A percentile compares a stretch with the other conserved stretches of the same genome.
phyloP scores from a whole-genome alignment of 2,329 filamentous ascomycete species.

The Peltaster fructicola region DNA sequence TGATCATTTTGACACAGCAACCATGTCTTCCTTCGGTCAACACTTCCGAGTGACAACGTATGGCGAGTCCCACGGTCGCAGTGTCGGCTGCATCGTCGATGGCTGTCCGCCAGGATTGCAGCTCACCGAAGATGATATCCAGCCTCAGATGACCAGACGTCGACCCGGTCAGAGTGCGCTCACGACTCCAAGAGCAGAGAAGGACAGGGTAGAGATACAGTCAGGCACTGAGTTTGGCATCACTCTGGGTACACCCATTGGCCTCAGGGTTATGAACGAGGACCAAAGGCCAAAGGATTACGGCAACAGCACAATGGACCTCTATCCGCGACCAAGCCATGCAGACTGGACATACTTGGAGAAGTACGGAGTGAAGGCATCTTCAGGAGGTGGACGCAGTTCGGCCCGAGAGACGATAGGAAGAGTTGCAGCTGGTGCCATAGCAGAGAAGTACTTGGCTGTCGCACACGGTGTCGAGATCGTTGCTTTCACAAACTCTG shows the following conservation, averaged over 20 bases:
- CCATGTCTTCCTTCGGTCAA: constrained; percentile 76
- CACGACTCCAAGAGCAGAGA: constrained; percentile 83
- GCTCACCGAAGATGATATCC: constrained; percentile 58
- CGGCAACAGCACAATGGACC: constrained; percentile 72
- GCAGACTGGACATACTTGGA: constrained; percentile 95
- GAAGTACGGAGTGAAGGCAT: constrained; percentile 91
- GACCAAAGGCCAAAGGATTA: constrained; percentile 90
- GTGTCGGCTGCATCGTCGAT: constrained; percentile 88
- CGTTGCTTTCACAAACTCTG: constrained; percentile 72
- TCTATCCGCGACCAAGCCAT: constrained; percentile 79
- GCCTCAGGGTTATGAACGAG: constrained; percentile 73
- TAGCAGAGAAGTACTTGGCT: constrained; percentile 80
- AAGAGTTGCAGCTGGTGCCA: constrained; percentile 75
- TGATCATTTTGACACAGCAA: constrained; percentile 11
- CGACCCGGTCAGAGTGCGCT: constrained; percentile 78
- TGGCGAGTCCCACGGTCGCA: constrained; percentile 78
- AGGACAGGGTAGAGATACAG: constrained; percentile 80
- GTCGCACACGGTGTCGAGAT: constrained; percentile 77
- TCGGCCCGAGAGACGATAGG: constrained; percentile 89
- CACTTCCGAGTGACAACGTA: constrained; percentile 72
- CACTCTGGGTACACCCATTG: constrained; percentile 82
- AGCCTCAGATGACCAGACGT: constrained; percentile 83
- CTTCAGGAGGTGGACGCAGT: constrained; percentile 73
- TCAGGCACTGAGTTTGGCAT: constrained; percentile 81
- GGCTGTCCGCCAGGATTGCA: constrained; percentile 76